phyloP scores from a whole-genome alignment of 805 yeast species.

The Saccharomycopsis microspora region DNA sequence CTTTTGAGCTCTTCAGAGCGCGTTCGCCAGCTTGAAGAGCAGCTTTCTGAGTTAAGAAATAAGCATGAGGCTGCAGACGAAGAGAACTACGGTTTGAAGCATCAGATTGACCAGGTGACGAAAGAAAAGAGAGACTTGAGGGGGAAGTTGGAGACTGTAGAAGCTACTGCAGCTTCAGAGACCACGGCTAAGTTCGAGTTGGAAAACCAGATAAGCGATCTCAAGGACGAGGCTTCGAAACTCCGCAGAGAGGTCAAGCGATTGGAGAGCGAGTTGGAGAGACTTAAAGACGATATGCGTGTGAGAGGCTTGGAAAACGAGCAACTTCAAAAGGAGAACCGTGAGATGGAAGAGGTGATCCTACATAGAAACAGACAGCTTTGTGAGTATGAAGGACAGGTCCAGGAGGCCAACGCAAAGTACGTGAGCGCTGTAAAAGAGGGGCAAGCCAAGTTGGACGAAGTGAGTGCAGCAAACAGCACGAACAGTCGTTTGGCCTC shows the following conservation, averaged over 20 bases:
- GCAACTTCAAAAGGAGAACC: constrained; percentile 14
- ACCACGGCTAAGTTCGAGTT: constrained; percentile 1
- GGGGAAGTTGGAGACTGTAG: background rate
- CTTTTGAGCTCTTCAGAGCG: background rate
- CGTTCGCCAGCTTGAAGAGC: background rate
- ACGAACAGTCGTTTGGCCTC: constrained; percentile 1
- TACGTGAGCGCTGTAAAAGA: constrained; percentile 11
- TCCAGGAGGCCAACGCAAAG: constrained; percentile 4
- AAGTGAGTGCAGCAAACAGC: constrained; percentile 5
- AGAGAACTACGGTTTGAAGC: constrained; percentile 12
- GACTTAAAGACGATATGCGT: constrained; percentile 16
- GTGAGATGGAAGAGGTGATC: constrained; percentile 6
- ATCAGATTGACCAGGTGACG: constrained; percentile 6
- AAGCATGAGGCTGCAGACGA: constrained; percentile 9
- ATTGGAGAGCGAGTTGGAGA: constrained; percentile 19
- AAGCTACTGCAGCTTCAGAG: constrained; percentile 8
- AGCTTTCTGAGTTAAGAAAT: constrained; percentile 4
- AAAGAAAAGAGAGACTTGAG: constrained; percentile 2
- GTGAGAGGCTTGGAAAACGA: constrained; percentile 14
- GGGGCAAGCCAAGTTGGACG: constrained; percentile 8
- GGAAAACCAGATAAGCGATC: constrained; percentile 2
- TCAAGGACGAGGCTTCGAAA: constrained; percentile 17
- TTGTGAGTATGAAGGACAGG: constrained; percentile 9
- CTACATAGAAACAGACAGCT: constrained; percentile 2
- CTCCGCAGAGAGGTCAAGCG: constrained; percentile 20